Conservation (phyloP, 1,284 basidiomycete species). For the Pseudozyma tsukubaensis region DNA sequence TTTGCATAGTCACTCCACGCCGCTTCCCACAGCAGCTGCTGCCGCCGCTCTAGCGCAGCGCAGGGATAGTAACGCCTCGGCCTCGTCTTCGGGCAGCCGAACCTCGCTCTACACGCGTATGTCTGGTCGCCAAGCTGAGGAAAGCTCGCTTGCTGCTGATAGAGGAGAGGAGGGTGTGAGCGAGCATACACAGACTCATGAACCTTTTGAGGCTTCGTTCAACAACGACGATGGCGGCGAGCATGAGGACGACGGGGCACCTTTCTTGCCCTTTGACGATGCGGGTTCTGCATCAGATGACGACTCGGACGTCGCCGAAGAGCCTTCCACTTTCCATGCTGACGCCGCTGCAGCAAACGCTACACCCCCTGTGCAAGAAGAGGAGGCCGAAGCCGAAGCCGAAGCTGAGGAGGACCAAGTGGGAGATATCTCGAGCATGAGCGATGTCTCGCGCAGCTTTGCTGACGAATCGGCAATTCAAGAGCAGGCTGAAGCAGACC, state of each 20-base stretch:
- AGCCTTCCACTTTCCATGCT: background rate
- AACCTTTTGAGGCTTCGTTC: background rate
- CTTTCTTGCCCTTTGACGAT: constrained; percentile 21
- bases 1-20: constrained; percentile 25
- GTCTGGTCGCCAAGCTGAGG: constrained; percentile 20
- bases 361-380: background rate
- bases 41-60: constrained; percentile 3
- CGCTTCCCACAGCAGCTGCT: constrained; percentile 13
- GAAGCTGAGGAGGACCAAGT: background rate
- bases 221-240: background rate
- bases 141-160: background rate
- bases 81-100: constrained; percentile 9
- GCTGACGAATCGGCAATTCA: constrained; percentile 6
- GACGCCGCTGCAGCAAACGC: background rate
- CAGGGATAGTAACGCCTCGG: constrained; percentile 15
- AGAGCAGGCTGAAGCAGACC: background rate
- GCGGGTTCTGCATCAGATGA: constrained; percentile 23
- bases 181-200: background rate
- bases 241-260: constrained; percentile 1
- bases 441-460: constrained; percentile 33
- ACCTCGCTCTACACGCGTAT: constrained; percentile 29
- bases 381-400: background rate
- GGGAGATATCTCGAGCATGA: constrained; percentile 15
- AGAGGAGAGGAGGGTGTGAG: constrained; percentile 1
- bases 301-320: constrained; percentile 25